Conservation (phyloP, 169 alveolate species). For the Plasmodium gallinaceum region DNA sequence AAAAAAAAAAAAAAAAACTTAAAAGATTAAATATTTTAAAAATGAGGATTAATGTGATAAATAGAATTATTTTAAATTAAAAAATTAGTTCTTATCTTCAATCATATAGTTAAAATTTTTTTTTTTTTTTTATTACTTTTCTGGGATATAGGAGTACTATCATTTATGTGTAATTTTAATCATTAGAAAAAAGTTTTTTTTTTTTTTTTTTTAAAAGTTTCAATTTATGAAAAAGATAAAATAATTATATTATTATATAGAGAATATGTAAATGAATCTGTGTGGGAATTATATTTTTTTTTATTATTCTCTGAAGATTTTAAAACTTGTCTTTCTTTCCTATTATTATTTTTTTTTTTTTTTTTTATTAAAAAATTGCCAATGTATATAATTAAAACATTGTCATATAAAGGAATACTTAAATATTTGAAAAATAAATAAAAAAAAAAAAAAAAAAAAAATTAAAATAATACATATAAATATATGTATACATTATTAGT, state of each 20-base stretch:
- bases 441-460: background rate
- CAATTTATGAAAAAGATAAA: background rate
- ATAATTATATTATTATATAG: background rate
- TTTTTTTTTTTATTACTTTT: too few relatives aligned
- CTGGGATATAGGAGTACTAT: background rate
- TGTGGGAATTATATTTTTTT: background rate
- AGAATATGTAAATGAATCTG: background rate
- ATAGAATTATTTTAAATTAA: too few relatives aligned
- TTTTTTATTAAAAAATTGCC: background rate
- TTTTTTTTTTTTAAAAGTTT: conserved; percentile 4
- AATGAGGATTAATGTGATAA: too few relatives aligned
- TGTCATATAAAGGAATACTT: too few relatives aligned
- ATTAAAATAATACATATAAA: conserved; percentile 1
- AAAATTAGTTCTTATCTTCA: too few relatives aligned
- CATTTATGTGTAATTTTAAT: background rate
- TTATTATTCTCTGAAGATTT: background rate
- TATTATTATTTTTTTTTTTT: background rate
- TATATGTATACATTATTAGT: conserved; percentile 15
- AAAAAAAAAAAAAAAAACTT: too few relatives aligned
- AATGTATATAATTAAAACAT: background rate
- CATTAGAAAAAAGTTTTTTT: background rate
- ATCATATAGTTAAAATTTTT: too few relatives aligned
- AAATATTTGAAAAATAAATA: background rate
- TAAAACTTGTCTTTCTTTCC: background rate
- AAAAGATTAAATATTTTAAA: too few relatives aligned